A percentile compares a stretch with the other conserved stretches of the same genome.
phyloP scores from a whole-genome alignment of 495 filamentous ascomycete species.

The Geopyxis carbonaria region DNA sequence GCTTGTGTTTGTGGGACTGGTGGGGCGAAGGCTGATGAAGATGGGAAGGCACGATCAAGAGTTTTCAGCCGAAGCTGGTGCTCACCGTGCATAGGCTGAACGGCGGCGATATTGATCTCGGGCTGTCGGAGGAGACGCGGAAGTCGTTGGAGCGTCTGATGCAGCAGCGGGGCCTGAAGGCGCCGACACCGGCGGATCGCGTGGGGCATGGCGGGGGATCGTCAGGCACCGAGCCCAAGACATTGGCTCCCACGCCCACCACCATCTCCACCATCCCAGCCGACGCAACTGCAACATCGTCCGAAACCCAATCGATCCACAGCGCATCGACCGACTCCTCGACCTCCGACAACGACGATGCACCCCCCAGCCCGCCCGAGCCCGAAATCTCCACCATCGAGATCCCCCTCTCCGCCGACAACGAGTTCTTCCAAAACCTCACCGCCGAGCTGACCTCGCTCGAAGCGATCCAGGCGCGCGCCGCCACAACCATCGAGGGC shows the following conservation, averaged over 20 bases:
- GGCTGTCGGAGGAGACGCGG: slow-evolving; percentile 37
- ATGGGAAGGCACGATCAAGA: slow-evolving; percentile 24
- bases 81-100: slow-evolving; percentile 39
- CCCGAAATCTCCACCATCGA: slow-evolving; percentile 32
- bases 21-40: neutral
- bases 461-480: slow-evolving; percentile 39
- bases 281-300: no score
- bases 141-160: slow-evolving; percentile 36
- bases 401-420: slow-evolving; percentile 48
- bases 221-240: neutral
- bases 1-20: neutral
- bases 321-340: neutral
- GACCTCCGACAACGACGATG: neutral
- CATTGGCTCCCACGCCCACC: neutral
- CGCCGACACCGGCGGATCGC: neutral
- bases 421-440: slow-evolving; percentile 50
- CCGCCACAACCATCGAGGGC: slow-evolving; percentile 36
- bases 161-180: neutral
- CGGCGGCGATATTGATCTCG: slow-evolving; percentile 35
- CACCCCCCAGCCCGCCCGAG: neutral
- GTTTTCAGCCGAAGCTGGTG: slow-evolving; percentile 41
- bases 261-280: neutral
- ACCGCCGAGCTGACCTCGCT: slow-evolving; percentile 43
- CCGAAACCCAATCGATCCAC: no score
- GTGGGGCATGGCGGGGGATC: neutral